Evolutionary conservation across 345 rosid species (phyloP).

Genomic region (Carallia pectinifolia): DNA sequence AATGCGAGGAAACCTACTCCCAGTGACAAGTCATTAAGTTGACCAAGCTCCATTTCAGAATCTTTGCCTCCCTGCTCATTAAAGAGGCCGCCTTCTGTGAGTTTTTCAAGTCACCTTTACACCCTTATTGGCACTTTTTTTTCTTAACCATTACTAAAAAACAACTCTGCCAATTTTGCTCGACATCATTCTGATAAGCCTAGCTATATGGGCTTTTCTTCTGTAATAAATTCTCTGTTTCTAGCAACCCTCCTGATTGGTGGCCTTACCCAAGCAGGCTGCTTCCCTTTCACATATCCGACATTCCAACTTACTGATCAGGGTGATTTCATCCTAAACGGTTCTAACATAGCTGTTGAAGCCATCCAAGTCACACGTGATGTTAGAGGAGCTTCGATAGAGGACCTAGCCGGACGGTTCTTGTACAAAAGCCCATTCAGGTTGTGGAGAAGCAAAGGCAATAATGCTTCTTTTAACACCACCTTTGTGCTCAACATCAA

Average conservation of each 20-base stretch:
- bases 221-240: background rate
- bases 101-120: too few species aligned
- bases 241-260: background rate
- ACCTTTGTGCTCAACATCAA: conserved; percentile 52
- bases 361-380: conserved; percentile 74
- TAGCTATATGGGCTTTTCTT: background rate
- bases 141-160: background rate
- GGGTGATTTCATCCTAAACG: background rate
- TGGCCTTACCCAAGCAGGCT: background rate
- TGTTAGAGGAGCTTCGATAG: conserved; percentile 14
- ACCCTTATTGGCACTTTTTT: too few species aligned
- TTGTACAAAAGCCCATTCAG: conserved; percentile 37
- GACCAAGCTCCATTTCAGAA: too few species aligned
- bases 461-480: conserved; percentile 44
- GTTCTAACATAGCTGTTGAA: background rate
- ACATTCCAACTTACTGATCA: background rate
- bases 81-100: too few species aligned
- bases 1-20: too few species aligned
- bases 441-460: conserved; percentile 34
- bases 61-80: too few species aligned
- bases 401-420: conserved; percentile 38
- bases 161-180: background rate
- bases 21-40: too few species aligned
- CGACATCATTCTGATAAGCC: background rate
- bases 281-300: background rate